A percentile compares a stretch with the other conserved stretches of the same genome.
phyloP scores from a whole-genome alignment of 2,329 filamentous ascomycete genomes.

The Penicillium italicum region DNA sequence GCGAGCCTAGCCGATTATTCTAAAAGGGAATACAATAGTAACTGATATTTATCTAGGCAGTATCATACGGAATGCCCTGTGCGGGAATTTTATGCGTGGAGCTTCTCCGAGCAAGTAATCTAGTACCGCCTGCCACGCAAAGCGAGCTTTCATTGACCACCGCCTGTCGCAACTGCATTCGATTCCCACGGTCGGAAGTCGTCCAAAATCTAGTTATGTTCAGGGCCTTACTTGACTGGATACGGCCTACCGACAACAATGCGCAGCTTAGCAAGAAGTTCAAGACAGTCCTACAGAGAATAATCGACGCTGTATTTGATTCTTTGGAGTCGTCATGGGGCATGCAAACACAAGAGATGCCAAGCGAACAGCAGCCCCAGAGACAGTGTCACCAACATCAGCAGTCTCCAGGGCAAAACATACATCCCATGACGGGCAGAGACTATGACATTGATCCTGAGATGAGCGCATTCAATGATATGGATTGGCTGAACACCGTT shows the following conservation, averaged over 20 bases:
- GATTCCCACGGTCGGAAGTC: not conserved
- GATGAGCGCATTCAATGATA: not conserved
- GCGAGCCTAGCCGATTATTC: not conserved
- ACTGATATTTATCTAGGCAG: not conserved
- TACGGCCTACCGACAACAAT: not conserved
- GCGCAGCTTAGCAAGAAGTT: not conserved
- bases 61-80: not conserved
- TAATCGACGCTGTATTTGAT: not conserved
- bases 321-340: not conserved
- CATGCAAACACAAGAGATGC: not conserved
- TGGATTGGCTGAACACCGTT: constrained; percentile 1
- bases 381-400: not conserved
- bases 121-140: not conserved
- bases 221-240: not conserved
- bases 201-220: not conserved
- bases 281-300: not conserved
- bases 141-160: not conserved
- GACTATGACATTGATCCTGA: not conserved
- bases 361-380: not conserved
- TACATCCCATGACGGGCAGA: not conserved
- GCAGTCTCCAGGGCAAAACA: not conserved
- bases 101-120: not conserved
- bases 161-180: not conserved
- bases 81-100: not conserved
- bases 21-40: not conserved